Percentiles rank a stretch among this genome's conserved stretches.
Conservation (phyloP, 768 basidiomycete species). For the Russula sp. region DNA sequence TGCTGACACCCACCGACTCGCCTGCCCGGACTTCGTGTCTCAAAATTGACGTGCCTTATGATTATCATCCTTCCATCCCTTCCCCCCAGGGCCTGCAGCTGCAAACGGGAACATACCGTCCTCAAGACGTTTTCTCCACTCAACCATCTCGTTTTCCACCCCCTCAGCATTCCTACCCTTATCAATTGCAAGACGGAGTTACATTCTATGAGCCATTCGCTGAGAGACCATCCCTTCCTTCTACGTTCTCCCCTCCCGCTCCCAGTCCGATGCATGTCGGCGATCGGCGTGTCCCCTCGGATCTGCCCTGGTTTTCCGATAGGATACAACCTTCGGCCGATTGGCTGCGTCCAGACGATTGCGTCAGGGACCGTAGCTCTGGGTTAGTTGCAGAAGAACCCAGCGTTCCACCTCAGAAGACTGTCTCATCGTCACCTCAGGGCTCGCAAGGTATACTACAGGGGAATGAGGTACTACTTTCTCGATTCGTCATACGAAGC, state of each 20-base stretch:
- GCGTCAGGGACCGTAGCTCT: slow-evolving; percentile 26
- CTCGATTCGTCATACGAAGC: background rate
- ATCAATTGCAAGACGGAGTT: slow-evolving; percentile 26
- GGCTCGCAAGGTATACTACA: slow-evolving; percentile 28
- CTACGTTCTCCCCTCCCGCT: slow-evolving; percentile 32
- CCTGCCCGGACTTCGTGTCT: slow-evolving; percentile 57
- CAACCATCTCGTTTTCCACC: slow-evolving; percentile 16
- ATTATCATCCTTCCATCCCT: slow-evolving; percentile 33
- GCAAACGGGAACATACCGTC: slow-evolving; percentile 38
- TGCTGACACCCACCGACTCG: slow-evolving; percentile 72
- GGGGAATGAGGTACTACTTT: slow-evolving; percentile 43
- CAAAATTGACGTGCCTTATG: slow-evolving; percentile 50
- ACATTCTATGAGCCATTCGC: slow-evolving; percentile 51
- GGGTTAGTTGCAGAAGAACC: slow-evolving; percentile 26
- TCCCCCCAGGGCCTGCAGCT: slow-evolving; percentile 37
- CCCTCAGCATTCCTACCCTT: slow-evolving; percentile 16
- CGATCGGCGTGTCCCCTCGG: slow-evolving; percentile 29
- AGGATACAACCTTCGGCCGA: slow-evolving; percentile 33
- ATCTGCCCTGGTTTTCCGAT: slow-evolving; percentile 22
- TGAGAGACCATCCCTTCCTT: slow-evolving; percentile 38
- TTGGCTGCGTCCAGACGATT: slow-evolving; percentile 40
- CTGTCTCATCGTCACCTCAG: slow-evolving; percentile 13
- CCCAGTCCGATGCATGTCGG: slow-evolving; percentile 33
- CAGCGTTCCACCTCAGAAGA: slow-evolving; percentile 18
- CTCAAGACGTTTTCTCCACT: slow-evolving; percentile 25